Conservation (phyloP, 2,329 filamentous ascomycete species). For the Epichloe hybrida region DNA sequence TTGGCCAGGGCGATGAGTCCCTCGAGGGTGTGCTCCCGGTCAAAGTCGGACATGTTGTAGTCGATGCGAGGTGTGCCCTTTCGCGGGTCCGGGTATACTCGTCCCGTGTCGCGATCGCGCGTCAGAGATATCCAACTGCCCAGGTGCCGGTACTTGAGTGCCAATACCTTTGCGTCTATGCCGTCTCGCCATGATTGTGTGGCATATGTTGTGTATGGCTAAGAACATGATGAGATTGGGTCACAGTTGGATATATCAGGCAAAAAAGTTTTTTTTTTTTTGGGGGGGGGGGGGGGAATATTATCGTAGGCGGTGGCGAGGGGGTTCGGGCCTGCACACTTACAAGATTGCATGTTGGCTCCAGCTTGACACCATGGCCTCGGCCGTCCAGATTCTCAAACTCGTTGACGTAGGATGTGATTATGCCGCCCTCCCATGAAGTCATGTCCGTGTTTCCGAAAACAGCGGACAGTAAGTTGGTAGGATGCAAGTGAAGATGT, state of each 20-base stretch:
- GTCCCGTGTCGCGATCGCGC: slow-evolving; percentile 63
- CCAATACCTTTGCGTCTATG: slow-evolving; percentile 58
- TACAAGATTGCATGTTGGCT: slow-evolving; percentile 58
- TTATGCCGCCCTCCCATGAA: slow-evolving; percentile 63
- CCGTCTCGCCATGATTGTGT: slow-evolving; percentile 54
- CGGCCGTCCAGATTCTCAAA: slow-evolving; percentile 70
- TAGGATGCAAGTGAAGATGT: slow-evolving; percentile 73
- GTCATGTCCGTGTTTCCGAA: slow-evolving; percentile 51
- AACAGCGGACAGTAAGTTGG: slow-evolving; percentile 42
- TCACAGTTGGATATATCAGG: neutral
- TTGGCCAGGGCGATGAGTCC: slow-evolving; percentile 60
- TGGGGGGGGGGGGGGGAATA: neutral
- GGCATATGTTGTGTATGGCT: slow-evolving; percentile 52
- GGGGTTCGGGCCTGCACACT: slow-evolving; percentile 10
- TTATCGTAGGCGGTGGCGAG: no score
- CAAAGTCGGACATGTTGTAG: slow-evolving; percentile 59
- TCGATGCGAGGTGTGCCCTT: slow-evolving; percentile 52
- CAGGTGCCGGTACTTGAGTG: slow-evolving; percentile 54
- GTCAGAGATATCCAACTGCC: slow-evolving; percentile 59
- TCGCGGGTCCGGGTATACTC: slow-evolving; percentile 56
- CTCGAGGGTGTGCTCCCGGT: slow-evolving; percentile 57
- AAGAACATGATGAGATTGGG: no score
- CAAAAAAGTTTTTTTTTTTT: neutral
- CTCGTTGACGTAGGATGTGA: slow-evolving; percentile 63
- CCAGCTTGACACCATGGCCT: slow-evolving; percentile 73